Percentiles rank a stretch among this genome's conserved stretches.
These are phyloP conservation scores for Euptelea pleiosperma DNA, from an alignment of 164 flowering plant species.

Conservation along the genomic window DNA sequence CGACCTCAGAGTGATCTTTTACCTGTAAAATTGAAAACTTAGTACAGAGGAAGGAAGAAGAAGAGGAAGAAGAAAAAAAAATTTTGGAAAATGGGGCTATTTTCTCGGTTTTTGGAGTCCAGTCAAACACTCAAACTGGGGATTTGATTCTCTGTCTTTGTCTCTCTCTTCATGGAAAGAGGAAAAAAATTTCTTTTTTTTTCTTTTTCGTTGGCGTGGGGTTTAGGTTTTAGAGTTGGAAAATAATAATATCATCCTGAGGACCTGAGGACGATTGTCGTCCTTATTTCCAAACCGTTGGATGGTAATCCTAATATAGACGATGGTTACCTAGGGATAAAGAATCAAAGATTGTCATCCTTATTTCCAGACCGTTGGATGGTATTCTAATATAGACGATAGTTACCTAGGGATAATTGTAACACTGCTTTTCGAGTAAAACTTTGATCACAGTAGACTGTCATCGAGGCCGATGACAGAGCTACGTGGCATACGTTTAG, in stretches of 20 bases:
- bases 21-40: too few species aligned
- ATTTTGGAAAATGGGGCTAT: neutral
- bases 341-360: neutral
- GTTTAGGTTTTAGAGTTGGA: slow-evolving; percentile 1
- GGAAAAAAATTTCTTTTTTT: neutral
- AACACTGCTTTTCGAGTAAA: too few species aligned
- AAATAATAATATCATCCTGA: too few species aligned
- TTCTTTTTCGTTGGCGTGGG: neutral
- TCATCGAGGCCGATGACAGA: too few species aligned
- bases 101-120: slow-evolving; percentile 21
- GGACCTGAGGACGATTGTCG: too few species aligned
- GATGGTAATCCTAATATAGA: neutral
- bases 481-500: too few species aligned
- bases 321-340: too few species aligned
- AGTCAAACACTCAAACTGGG: slow-evolving; percentile 28
- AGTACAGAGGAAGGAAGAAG: neutral
- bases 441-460: too few species aligned
- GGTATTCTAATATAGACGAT: neutral
- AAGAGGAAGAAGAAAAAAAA: neutral
- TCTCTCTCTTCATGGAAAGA: neutral
- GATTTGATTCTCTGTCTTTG: slow-evolving; percentile 20
- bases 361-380: neutral
- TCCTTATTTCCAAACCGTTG: neutral
- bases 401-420: too few species aligned
- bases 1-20: too few species aligned